Evolutionary conservation across 2,329 filamentous ascomycete genomes (phyloP), one percentile per base, ranked within the genome.

Genomic region (Colletotrichum endophyticum): DNA sequence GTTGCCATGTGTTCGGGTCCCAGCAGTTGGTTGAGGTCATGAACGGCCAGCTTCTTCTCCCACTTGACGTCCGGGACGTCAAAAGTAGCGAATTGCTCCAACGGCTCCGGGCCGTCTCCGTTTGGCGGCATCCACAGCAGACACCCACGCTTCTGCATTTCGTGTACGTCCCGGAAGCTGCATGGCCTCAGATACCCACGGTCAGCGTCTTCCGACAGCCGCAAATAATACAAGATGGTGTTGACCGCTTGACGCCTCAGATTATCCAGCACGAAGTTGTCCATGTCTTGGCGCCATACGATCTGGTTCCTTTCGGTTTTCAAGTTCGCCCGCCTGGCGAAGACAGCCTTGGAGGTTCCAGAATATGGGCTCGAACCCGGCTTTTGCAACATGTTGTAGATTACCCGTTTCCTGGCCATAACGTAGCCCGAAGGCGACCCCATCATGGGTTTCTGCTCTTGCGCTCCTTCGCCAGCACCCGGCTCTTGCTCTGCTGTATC

Each of bases 271-370:
- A 94, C 80, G 30, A 90, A 84, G 0, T 84, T 82, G 39, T 88
- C 85, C 91, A 94, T 94, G 78, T 92, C 91, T 7, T 83, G 56
- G 34, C 91, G 88, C 88, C 88, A 91, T 28, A 85, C 82, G 11
- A 84, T 11, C 76, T 77, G 72, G 34, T 68, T 79, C 57, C 53
- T 76, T 63, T 0, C 30, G 11, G 27, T 12, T 77, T 67, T 16
- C 39, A 44, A 19, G 12, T 30, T 56, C 6, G 25, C 39, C 13
- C 79, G 53, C n/a, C 49, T 34, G 15, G 73, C 68, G 3, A 79
- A 73, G 44, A 75, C 72, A 34, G 69, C 62, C 12, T 27, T 11
- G 30, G 30, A 28, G 80, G 27, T 8, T 73, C n/a, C 73, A 75
- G 9, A 79, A 44, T 78, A 6, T 19, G 70, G 70, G 1, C 30